Conservation (phyloP, 2,329 filamentous ascomycete genomes). For the Fusarium agapanthi region DNA sequence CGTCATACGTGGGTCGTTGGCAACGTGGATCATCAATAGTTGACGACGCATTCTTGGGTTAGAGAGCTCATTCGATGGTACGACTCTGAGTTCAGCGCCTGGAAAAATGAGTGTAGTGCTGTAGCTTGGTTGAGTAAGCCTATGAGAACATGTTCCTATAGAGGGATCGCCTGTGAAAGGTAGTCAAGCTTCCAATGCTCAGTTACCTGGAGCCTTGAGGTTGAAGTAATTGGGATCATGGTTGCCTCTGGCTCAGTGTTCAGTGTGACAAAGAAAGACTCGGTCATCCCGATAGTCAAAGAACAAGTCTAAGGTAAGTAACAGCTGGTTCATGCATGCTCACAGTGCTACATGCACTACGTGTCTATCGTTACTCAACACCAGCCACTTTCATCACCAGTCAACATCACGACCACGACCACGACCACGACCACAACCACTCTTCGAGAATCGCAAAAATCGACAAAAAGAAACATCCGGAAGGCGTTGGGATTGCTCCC, state of each 20-base stretch:
- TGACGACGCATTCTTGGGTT: background rate
- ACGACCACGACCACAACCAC: background rate
- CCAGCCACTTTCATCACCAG: background rate
- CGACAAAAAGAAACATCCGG: constrained; percentile 15
- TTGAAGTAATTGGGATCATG: background rate
- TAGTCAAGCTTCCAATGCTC: background rate
- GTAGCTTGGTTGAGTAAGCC: background rate
- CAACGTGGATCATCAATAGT: constrained; percentile 22
- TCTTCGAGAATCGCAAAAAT: background rate
- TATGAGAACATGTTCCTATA: too few relatives aligned
- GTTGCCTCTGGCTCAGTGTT: background rate
- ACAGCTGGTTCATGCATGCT: background rate
- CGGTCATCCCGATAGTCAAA: background rate
- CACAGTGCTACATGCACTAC: background rate
- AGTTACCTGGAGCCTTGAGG: background rate
- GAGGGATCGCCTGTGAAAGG: background rate
- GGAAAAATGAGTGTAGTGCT: background rate
- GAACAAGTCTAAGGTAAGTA: background rate
- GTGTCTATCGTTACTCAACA: background rate
- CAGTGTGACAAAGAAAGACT: background rate
- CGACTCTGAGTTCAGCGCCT: background rate
- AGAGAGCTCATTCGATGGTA: background rate
- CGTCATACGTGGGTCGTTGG: constrained; percentile 30
- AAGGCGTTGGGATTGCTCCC: constrained; percentile 25
- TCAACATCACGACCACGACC: background rate